phyloP scores from a whole-genome alignment of 345 rosid species.

The Dipteronia dyeriana region DNA sequence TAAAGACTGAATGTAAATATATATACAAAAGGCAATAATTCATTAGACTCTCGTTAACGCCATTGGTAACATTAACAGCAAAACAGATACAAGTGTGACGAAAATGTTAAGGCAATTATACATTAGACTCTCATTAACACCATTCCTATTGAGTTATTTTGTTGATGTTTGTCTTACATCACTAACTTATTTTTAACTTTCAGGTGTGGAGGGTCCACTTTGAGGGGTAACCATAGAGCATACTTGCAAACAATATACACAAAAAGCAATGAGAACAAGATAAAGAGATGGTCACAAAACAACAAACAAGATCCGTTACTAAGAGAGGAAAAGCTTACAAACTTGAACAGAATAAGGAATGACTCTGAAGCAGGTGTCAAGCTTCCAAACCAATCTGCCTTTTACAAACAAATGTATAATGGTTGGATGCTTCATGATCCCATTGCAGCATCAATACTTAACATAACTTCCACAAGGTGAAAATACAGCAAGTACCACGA shows the following conservation, averaged over 20 bases:
- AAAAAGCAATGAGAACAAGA: background rate
- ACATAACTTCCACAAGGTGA: background rate
- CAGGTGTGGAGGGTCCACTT: background rate
- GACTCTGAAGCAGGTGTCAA: background rate
- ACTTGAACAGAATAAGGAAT: background rate
- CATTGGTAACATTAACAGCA: background rate
- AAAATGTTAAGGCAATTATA: no score
- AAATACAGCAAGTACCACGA: background rate
- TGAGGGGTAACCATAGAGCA: background rate
- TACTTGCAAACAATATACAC: background rate
- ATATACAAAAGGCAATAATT: background rate
- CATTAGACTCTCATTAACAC: no score
- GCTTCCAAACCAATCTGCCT: background rate
- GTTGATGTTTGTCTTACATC: no score
- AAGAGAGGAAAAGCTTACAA: background rate
- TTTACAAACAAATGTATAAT: background rate
- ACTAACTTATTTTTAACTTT: no score
- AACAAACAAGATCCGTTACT: background rate
- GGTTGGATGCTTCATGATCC: background rate
- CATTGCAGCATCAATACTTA: background rate
- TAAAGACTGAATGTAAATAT: background rate
- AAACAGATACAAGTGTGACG: no score
- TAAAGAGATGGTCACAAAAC: background rate
- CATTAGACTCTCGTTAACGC: background rate
- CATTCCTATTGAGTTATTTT: no score